Percentiles rank a stretch among this genome's conserved stretches.
These are phyloP conservation scores for Microstegium vimineum DNA, from an alignment of 176 grass and related monocot species.

Conservation along the genomic window DNA sequence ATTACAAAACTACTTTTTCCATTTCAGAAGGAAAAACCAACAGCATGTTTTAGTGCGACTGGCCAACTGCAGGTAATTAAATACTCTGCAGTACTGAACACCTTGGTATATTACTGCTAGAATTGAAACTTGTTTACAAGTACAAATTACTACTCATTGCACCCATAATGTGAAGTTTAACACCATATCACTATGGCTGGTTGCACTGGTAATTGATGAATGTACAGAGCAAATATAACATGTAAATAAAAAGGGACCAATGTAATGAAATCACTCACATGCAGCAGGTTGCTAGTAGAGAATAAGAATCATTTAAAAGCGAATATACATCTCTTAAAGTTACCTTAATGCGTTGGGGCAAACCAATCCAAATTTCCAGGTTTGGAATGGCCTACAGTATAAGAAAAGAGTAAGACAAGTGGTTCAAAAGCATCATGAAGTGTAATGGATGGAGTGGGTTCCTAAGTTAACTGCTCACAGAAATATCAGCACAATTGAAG, in stretches of 20 bases:
- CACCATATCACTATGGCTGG: no score
- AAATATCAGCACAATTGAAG: neutral
- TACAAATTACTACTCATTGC: neutral
- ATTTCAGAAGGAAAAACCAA: conserved; percentile 9
- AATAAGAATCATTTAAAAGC: neutral
- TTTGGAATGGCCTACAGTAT: conserved; percentile 79
- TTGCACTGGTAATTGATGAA: no score
- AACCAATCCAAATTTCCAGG: conserved; percentile 75
- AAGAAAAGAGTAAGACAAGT: conserved; percentile 15
- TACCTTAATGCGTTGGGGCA: conserved; percentile 61
- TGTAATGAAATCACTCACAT: neutral
- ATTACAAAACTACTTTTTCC: neutral
- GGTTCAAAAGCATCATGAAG: neutral
- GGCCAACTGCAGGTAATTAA: neutral
- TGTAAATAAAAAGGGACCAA: no score
- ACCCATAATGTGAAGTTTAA: no score
- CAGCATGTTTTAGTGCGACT: neutral
- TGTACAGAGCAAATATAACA: no score
- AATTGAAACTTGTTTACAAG: neutral
- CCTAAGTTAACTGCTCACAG: neutral
- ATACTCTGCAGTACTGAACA: neutral
- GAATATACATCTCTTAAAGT: conserved; percentile 21
- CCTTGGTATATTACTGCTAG: neutral
- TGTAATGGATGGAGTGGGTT: neutral
- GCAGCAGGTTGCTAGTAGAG: neutral